These are phyloP conservation scores for Termitomyces sp. DNA, from an alignment of 768 basidiomycete genomes.

Conservation along the genomic window DNA sequence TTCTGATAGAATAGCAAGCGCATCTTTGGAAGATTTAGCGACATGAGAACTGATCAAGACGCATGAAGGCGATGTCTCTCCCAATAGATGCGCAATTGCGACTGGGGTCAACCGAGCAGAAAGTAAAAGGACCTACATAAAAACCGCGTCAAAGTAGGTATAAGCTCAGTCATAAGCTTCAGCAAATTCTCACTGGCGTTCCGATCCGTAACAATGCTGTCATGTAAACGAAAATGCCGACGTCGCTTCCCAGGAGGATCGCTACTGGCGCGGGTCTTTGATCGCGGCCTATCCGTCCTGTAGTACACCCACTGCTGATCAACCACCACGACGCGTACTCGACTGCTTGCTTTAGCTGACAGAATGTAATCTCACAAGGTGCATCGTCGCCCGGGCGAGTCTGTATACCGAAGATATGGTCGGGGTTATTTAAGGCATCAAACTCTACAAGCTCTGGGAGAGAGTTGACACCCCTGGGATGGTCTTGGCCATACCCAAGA, in stretches of 20 bases:
- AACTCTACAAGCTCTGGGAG: slow-evolving; percentile 34
- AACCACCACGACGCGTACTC: slow-evolving; percentile 31
- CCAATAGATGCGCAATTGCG: slow-evolving; percentile 29
- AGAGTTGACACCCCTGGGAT: slow-evolving; percentile 23
- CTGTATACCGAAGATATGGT: slow-evolving; percentile 31
- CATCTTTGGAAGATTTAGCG: slow-evolving; percentile 24
- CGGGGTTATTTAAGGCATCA: slow-evolving; percentile 26
- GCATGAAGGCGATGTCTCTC: slow-evolving; percentile 23
- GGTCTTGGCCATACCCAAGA: slow-evolving; percentile 24
- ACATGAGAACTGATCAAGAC: slow-evolving; percentile 27
- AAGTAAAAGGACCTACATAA: slow-evolving; percentile 27
- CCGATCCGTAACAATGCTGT: slow-evolving; percentile 30
- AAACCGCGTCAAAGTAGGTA: background rate
- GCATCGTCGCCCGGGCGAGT: slow-evolving; percentile 18
- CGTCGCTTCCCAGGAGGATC: slow-evolving; percentile 31
- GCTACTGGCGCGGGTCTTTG: slow-evolving; percentile 26
- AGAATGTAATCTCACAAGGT: slow-evolving; percentile 27
- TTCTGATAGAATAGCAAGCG: slow-evolving; percentile 16
- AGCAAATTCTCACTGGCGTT: slow-evolving; percentile 23
- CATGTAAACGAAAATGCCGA: slow-evolving; percentile 31
- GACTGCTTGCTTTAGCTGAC: slow-evolving; percentile 25
- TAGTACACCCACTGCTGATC: slow-evolving; percentile 20
- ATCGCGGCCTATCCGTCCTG: slow-evolving; percentile 19
- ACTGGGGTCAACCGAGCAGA: slow-evolving; percentile 31
- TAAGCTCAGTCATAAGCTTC: background rate